Base-by-base conservation (phyloP, 2,329 filamentous ascomycete species). In the Exophiala viscosa region DNA sequence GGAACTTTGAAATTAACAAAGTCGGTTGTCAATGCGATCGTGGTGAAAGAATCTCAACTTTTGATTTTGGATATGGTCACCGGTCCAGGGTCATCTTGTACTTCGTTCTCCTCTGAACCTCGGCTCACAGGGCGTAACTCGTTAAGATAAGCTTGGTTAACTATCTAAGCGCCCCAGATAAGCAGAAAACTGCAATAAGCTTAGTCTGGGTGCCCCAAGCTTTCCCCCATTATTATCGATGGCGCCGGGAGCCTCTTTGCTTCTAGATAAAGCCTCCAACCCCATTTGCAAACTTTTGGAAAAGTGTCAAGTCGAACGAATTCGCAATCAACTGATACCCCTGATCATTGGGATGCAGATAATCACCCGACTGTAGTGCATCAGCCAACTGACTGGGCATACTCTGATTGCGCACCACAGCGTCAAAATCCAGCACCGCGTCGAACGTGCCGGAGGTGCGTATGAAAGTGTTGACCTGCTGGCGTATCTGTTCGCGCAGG, bases 251-350 rank as follows among this genome's bases (percentile, higher is more conserved):
- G 8, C 23, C 15, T 43, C 41, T 14, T 14, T 23, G 17, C 17
- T n/a, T 10, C 18, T 39, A 56, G 8, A 53, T n/a, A 28, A 56
- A 56, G 1, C 54, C 54, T 9, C 10, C 32, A 4, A 56, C 45
- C 1, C 54, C 54, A 5, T 28, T 41, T 18, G 52, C 28, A 28
- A 53, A 56, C 32, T 17, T 46, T 20, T 68, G 65, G 61, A 86
- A 82, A 2, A 85, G 64, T 5, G 73, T 70, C 40, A 86, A 57
- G 0, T 81, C 81, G 57, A 87, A 84, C 46, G 67, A 66, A 52
- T 81, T 73, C 1, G 83, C 83, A 62, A 87, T 69, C 1, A 74
- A 73, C 64, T 81, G 75, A 65, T 84, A 87, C 0, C 82, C 84
- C 2, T 64, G 70, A 0, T 76, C 75, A 64, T 78, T 84, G 0